A percentile compares a stretch with the other conserved stretches of the same genome.
Conservation (phyloP, 352 stramenopile genomes). For the Phytophthora pluvialis region DNA sequence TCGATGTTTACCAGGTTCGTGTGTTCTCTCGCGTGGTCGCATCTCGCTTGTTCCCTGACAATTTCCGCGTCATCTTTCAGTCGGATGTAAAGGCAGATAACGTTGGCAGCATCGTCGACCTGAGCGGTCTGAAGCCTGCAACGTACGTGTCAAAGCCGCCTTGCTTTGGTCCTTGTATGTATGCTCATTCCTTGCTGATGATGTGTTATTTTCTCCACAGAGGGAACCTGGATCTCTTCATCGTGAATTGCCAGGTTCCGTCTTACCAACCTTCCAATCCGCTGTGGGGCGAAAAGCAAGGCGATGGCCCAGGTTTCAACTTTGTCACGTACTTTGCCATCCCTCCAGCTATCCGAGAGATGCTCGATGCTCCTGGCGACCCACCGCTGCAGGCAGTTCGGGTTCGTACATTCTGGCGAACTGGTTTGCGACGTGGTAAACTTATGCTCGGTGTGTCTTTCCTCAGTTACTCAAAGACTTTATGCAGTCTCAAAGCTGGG, state of each 20-base stretch:
- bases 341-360: slow-evolving; percentile 53
- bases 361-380: slow-evolving; percentile 48
- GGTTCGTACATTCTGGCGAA: slow-evolving; percentile 20
- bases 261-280: slow-evolving; percentile 85
- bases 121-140: slow-evolving; percentile 46
- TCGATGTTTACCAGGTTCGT: slow-evolving; percentile 76
- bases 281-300: slow-evolving; percentile 81
- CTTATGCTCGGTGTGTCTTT: background rate
- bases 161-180: background rate
- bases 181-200: background rate
- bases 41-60: background rate
- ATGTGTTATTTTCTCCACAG: slow-evolving; percentile 14
- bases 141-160: slow-evolving; percentile 23
- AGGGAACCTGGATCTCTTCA: slow-evolving; percentile 63
- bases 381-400: slow-evolving; percentile 58
- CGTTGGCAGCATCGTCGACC: slow-evolving; percentile 70
- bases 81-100: slow-evolving; percentile 79
- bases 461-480: slow-evolving; percentile 44
- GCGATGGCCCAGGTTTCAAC: slow-evolving; percentile 78
- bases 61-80: slow-evolving; percentile 35
- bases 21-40: background rate
- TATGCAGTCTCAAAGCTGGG: slow-evolving; percentile 43
- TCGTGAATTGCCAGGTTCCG: slow-evolving; percentile 88
- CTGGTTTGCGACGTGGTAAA: background rate
- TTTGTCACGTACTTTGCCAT: slow-evolving; percentile 86